Evolutionary conservation across 352 stramenopile species (phyloP).

Genomic region (Phytophthora crassamura): DNA sequence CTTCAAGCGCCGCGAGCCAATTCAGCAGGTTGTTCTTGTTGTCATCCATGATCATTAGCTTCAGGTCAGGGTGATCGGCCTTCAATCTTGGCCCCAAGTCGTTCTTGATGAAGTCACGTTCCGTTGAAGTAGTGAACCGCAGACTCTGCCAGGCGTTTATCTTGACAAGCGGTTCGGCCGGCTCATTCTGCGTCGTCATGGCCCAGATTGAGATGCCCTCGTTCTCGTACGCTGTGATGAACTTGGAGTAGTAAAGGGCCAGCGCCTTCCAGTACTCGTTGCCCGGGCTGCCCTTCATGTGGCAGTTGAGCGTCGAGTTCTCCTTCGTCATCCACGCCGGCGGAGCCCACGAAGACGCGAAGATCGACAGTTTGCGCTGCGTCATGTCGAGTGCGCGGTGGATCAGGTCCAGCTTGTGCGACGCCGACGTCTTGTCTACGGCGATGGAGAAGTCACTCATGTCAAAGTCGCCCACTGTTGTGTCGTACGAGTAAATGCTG

Average conservation of each 20-base stretch:
- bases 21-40: conserved; percentile 64
- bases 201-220: conserved; percentile 69
- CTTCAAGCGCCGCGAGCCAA: conserved; percentile 42
- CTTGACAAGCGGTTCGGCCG: conserved; percentile 40
- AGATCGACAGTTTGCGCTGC: conserved; percentile 50
- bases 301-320: conserved; percentile 54
- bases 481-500: conserved; percentile 55
- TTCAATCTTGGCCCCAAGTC: conserved; percentile 70
- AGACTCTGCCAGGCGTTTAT: conserved; percentile 57
- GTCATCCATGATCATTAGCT: conserved; percentile 82
- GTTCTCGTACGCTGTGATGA: conserved; percentile 71
- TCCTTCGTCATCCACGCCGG: conserved; percentile 87
- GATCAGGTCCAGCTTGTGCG: conserved; percentile 53
- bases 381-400: conserved; percentile 42
- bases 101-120: conserved; percentile 73
- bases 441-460: conserved; percentile 74
- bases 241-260: conserved; percentile 85
- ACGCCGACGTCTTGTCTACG: conserved; percentile 57
- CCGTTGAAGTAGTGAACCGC: conserved; percentile 35
- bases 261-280: conserved; percentile 59
- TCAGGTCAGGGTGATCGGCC: conserved; percentile 68
- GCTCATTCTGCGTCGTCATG: conserved; percentile 85
- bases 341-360: conserved; percentile 83
- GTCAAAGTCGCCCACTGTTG: conserved; percentile 40
- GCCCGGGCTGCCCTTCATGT: conserved; percentile 50